Evolutionary conservation across 1,284 basidiomycete genomes (phyloP), one percentile per base, ranked within the genome.

Genomic region (Leccinum subrobustum): DNA sequence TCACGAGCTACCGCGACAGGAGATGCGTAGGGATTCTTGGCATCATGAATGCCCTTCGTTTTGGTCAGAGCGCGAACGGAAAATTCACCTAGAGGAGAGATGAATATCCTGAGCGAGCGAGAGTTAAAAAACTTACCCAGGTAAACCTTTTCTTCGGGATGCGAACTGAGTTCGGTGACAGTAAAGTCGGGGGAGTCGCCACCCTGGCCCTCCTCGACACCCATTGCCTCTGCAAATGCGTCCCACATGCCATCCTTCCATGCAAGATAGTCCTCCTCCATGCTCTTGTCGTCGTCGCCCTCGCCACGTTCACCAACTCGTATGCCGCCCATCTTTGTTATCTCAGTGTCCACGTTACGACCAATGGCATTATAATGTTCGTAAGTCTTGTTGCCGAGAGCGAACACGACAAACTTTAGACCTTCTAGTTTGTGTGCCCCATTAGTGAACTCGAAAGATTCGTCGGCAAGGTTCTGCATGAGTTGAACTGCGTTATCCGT

Each of bases 211-310:
- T 98, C 96, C 76, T 98, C 95, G 60, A 98, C 93, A 64, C 84
- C 83, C 82, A 98, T 85, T 54, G 84, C 83, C 64, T 83, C 76
- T 29, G 94, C 84, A 63, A 99, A 93, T 5, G 88, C 86, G 52
- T 91, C 89, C 89, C 95, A 98, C 95, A 98, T 96, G 69, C 82
- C 84, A 74, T 99, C 96, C 77, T 99, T 99, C 96, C 96, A 99
- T 65, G 93, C 95, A n/a, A 99, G 84, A 75, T 98, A 99, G 78
- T 99, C 96, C 79, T 99, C 97, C 76, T 99, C 96, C 93, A 99
- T 96, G 73, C 92, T 95, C 82, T 97, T 97, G 78, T 99, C 96
- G 74, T 99, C 96, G 72, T 99, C 96, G 67, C 96, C 96, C 78
- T 98, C 95, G 18, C 96, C 97, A 48, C 90, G 84, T 74, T 92